Conservation (phyloP, 2,329 filamentous ascomycete genomes). For the Lanzia echinophila region DNA sequence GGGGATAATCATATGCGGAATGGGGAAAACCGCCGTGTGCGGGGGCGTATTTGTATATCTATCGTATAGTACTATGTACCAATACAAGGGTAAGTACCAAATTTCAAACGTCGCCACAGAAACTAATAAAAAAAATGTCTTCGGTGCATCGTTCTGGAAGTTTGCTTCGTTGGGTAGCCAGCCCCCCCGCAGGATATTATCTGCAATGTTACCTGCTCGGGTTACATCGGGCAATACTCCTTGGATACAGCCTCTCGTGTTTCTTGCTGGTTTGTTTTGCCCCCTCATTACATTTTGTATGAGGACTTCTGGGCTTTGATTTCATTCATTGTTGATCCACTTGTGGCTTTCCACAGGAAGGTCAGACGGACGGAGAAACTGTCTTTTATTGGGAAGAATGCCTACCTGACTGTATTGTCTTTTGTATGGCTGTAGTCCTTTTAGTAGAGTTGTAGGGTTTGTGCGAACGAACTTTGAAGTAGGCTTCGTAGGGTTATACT, state of each 20-base stretch:
- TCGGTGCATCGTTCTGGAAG: conserved; percentile 4
- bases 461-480: too few species aligned
- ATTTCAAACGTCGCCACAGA: too few species aligned
- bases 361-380: background rate
- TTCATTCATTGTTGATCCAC: background rate
- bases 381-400: too few species aligned
- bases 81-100: too few species aligned
- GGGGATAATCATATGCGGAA: too few species aligned
- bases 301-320: background rate
- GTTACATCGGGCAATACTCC: background rate
- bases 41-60: too few species aligned
- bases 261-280: background rate
- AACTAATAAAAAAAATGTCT: too few species aligned
- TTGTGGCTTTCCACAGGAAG: background rate
- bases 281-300: background rate
- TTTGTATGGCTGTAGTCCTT: too few species aligned
- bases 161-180: background rate
- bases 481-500: background rate
- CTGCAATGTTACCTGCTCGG: background rate
- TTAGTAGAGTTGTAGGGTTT: too few species aligned
- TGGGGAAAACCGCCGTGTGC: too few species aligned
- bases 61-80: too few species aligned
- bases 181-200: background rate
- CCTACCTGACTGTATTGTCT: too few species aligned
- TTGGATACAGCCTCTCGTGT: background rate